These are phyloP conservation scores for Plantago elongata DNA, from an alignment of 257 asterid species.

Conservation along the genomic window DNA sequence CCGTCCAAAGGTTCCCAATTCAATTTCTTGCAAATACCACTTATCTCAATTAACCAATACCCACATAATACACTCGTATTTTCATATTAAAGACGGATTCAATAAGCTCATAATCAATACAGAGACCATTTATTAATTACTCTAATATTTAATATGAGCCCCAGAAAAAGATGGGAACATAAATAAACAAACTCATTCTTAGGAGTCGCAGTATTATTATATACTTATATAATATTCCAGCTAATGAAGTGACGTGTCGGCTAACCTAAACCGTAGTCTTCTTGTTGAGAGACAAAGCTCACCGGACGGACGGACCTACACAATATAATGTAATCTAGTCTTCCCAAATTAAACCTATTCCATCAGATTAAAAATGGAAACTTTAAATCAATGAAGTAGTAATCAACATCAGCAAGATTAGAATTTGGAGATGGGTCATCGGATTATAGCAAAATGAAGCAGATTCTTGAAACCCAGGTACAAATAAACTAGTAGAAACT, in stretches of 20 bases:
- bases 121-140: not conserved
- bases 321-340: not conserved
- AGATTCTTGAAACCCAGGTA: not conserved
- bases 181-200: slow-evolving; percentile 16
- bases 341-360: not conserved
- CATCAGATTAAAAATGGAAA: not conserved
- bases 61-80: no score
- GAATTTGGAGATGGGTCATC: not conserved
- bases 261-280: slow-evolving; percentile 11
- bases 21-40: no score
- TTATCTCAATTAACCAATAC: no score
- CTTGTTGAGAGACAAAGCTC: no score
- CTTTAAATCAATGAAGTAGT: no score
- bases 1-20: no score
- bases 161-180: not conserved
- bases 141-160: not conserved
- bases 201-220: not conserved
- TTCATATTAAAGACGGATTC: no score
- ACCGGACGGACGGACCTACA: no score
- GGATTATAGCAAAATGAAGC: not conserved
- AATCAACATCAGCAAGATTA: no score
- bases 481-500: not conserved
- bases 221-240: not conserved
- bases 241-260: slow-evolving; percentile 31
- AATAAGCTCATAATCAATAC: not conserved